Base-by-base conservation (phyloP, 495 filamentous ascomycete genomes). In the Neurospora discreta region DNA sequence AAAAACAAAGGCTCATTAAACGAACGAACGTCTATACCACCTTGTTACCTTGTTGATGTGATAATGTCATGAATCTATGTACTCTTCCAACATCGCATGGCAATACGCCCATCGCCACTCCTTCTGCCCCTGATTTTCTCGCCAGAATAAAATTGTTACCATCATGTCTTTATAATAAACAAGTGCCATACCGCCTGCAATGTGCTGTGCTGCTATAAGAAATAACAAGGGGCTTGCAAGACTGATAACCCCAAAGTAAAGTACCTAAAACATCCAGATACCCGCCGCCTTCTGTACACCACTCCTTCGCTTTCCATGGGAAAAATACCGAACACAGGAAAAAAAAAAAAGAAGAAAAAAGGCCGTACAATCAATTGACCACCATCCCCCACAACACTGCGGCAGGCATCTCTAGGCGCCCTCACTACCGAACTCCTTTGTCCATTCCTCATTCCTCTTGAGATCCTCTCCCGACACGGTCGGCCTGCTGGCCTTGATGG, bases 381-480 rank as follows among this genome's bases (percentile, higher is more conserved):
- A 38, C 38, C 6, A 1, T 7, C 38, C 38, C 36, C 7, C 38
- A 38, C 38, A 38, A 38, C 38, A 38, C 38, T 38, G 38, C 5
- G 42, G 8, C 38, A 38, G 18, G 18, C n/a, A 44, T 0, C 2
- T 60, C 52, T 75, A 84, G 70, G 85, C 85, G 46, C 95, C 95
- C 78, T 99, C 95, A 79, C 94, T 98, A 71, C 95, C 95, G 82
- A 98, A 99, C 82, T 98, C 95, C 76, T 89, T 84, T 3, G 95
- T 99, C 95, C 95, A 99, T 60, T 98, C 94, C 73, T 91, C 85
- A 81, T 95, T 98, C 74, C 88, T 85, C 73, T 87, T 84, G 41
- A 98, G 86, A 81, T 99, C 95, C 26, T 90, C 92, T 8, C 85
- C 82, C 68, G 93, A 94, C 69, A 99, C 96, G 0, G 96, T 98